Conservation (phyloP, 768 basidiomycete genomes). For the Leucogyrophana mollusca region DNA sequence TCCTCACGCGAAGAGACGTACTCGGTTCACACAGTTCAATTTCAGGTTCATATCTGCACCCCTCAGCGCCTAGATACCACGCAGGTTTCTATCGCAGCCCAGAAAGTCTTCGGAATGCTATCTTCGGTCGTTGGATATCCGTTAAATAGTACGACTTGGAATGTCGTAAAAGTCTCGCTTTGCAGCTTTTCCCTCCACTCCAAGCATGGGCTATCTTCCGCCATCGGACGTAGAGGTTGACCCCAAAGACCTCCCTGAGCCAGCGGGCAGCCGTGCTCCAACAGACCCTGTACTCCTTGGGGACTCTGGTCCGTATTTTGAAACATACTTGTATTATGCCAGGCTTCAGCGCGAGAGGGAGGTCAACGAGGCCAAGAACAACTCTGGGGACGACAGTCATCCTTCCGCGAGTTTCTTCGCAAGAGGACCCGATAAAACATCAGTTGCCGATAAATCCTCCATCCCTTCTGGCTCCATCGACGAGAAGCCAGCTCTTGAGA, state of each 20-base stretch:
- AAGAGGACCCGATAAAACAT: slow-evolving; percentile 13
- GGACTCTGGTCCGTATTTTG: slow-evolving; percentile 23
- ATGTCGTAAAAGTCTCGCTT: too few species aligned
- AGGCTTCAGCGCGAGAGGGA: slow-evolving; percentile 27
- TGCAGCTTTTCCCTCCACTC: too few species aligned
- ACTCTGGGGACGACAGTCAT: background rate
- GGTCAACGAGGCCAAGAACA: background rate
- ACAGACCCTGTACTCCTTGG: slow-evolving; percentile 18
- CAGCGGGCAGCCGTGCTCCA: slow-evolving; percentile 4
- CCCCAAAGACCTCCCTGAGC: slow-evolving; percentile 10
- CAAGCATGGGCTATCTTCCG: too few species aligned
- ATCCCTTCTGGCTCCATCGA: background rate
- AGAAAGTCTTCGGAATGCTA: too few species aligned
- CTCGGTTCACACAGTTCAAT: too few species aligned
- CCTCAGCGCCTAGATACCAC: too few species aligned
- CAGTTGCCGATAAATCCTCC: slow-evolving; percentile 34
- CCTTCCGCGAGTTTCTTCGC: background rate
- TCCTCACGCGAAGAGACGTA: too few species aligned
- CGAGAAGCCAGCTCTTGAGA: slow-evolving; percentile 3
- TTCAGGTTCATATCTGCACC: too few species aligned
- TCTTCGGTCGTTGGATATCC: too few species aligned
- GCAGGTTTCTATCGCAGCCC: too few species aligned
- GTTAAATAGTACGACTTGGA: too few species aligned
- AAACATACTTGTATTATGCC: slow-evolving; percentile 30
- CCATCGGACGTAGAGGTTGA: too few species aligned